Evolutionary conservation across 2,329 filamentous ascomycete species (phyloP), one percentile per base, ranked within the genome.

Genomic region (Drechslerella coelobrocha): DNA sequence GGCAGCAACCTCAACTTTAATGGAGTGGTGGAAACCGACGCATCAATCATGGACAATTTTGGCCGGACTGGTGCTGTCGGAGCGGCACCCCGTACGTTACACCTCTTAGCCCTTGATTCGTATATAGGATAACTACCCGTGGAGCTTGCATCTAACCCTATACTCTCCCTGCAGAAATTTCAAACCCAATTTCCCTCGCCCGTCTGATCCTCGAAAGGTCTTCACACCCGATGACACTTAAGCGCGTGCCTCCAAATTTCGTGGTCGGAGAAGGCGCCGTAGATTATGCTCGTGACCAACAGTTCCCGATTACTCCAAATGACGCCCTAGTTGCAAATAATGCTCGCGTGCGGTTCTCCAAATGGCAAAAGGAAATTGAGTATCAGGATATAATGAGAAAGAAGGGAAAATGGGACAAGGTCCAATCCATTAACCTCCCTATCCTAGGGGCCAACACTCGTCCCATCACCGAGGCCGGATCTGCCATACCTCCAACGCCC

Each of bases 1-100:
- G 94, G 95, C 50, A 99, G 94, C 80, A 99, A 99, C 76, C 82
- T 99, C 23, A 88, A 91, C 47, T 90, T 96, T 73, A 89, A 97
- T 75, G 94, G 94, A 1, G 85, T 87, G 0, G 94, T 97, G 10
- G 94, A 99, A 78, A 95, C 92, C 75, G 94, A 99, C 81, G 94
- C 94, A 61, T 92, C 91, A 0, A 85, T 99, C 59, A 89, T 99
- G 41, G 92, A 99, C 76, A 90, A 97, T 78, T 82, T 88, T 54
- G 94, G 95, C 43, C 87, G 92, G 73, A 97, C 93, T 78, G 94
- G 94, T 74, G 94, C 92, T 43, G 95, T 91, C 74, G 95, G 94
- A 74, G 93, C 94, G 45, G 91, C 94, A 45, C 85, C 91, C 72
- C 89, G 93, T 97, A 82, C 78, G 91, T 84, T 3, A 19, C 34